Evolutionary conservation across 1,139 yeast genomes (phyloP).

Genomic region (Scheffersomyces segobiensis): DNA sequence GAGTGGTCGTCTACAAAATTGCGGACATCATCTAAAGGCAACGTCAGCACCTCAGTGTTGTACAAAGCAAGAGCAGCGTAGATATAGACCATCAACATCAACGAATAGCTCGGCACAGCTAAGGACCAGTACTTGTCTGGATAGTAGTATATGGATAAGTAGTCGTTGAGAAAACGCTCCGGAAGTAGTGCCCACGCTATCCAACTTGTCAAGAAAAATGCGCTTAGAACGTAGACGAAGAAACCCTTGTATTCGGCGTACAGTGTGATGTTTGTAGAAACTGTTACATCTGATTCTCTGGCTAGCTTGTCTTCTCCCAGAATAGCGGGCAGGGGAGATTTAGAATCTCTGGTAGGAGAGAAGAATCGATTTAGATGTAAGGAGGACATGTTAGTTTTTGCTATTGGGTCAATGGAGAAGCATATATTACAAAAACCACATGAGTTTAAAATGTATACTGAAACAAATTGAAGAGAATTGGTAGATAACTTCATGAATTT

Average conservation of each 20-base stretch:
- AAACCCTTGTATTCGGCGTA: conserved; percentile 83
- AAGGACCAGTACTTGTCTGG: conserved; percentile 90
- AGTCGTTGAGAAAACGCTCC: conserved; percentile 44
- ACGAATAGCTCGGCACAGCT: conserved; percentile 67
- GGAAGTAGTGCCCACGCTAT: conserved; percentile 74
- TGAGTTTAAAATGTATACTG: not conserved
- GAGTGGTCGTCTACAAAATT: conserved; percentile 72
- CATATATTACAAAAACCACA: no score
- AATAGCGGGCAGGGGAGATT: conserved; percentile 51
- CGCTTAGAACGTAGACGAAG: conserved; percentile 67
- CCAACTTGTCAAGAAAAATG: conserved; percentile 53
- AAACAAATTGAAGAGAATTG: not conserved
- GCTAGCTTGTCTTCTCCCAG: conserved; percentile 60
- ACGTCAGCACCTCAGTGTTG: conserved; percentile 72
- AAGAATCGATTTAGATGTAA: conserved; percentile 1
- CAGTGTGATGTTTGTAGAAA: conserved; percentile 63
- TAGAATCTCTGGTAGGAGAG: conserved; percentile 28
- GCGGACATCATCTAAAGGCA: conserved; percentile 55
- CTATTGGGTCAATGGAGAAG: not conserved
- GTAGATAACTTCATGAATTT: not conserved
- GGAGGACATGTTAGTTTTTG: not conserved
- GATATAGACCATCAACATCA: conserved; percentile 68
- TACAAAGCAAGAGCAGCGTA: conserved; percentile 71
- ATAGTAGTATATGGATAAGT: conserved; percentile 64
- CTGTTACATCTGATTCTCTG: conserved; percentile 73